Conservation (phyloP, 495 filamentous ascomycete genomes). For the Tuber umbilicatum region DNA sequence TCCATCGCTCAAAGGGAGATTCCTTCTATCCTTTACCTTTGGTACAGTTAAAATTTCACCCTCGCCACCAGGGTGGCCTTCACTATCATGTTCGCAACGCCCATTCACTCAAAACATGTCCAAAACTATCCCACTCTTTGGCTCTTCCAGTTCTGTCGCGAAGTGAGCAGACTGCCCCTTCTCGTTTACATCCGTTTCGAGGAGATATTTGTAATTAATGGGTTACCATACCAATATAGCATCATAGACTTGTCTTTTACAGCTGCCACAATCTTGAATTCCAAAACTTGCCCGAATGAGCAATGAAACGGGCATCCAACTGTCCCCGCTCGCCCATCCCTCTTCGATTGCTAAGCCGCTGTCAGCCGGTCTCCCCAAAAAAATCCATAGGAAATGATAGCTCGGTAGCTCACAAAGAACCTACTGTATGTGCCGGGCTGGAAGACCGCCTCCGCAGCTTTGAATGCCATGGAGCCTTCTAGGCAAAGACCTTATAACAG, state of each 20-base stretch:
- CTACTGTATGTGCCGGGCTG: neutral
- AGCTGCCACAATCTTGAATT: neutral
- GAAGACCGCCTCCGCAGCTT: neutral
- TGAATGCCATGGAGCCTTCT: neutral
- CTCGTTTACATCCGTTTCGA: neutral
- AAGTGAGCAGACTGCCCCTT: neutral
- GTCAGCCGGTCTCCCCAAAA: too few species aligned
- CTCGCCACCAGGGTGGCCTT: neutral
- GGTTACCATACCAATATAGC: neutral
- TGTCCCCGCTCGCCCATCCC: neutral
- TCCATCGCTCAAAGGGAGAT: neutral
- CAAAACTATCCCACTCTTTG: neutral
- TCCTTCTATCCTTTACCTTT: neutral
- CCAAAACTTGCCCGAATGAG: neutral
- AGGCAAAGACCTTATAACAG: neutral
- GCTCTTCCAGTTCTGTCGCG: neutral
- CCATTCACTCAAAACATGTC: neutral
- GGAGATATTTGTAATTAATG: neutral
- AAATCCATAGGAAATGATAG: neutral
- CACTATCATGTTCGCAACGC: neutral
- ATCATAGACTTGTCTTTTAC: neutral
- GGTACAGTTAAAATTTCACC: too few species aligned
- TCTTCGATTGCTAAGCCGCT: neutral
- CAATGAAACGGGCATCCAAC: neutral
- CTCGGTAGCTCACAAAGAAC: neutral